Percentiles rank a stretch among this genome's conserved stretches.
Conservation (phyloP, 169 alveolate species). For the Babesia bigemina region DNA sequence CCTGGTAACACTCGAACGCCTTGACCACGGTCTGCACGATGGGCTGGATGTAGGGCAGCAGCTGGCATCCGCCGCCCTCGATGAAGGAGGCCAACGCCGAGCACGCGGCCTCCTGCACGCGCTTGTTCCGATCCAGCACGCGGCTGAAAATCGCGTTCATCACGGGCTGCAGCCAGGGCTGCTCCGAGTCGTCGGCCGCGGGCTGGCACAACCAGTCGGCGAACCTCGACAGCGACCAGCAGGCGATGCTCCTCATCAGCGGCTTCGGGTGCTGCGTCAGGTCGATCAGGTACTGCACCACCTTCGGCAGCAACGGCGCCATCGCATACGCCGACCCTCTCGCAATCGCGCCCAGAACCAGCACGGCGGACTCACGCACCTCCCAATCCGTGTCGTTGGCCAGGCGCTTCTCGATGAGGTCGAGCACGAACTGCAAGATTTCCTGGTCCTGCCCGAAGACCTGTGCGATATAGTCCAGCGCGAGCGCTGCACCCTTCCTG, state of each 20-base stretch:
- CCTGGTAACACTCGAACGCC: slow-evolving; percentile 81
- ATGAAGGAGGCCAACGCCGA: slow-evolving; percentile 88
- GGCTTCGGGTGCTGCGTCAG: slow-evolving; percentile 82
- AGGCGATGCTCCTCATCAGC: slow-evolving; percentile 87
- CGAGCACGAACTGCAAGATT: slow-evolving; percentile 79
- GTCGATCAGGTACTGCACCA: slow-evolving; percentile 76
- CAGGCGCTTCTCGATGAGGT: slow-evolving; percentile 73
- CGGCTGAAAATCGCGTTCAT: slow-evolving; percentile 71
- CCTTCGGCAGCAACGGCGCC: slow-evolving; percentile 84
- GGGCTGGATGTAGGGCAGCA: slow-evolving; percentile 75
- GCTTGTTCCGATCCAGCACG: slow-evolving; percentile 85
- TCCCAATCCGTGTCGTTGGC: slow-evolving; percentile 83
- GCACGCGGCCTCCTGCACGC: slow-evolving; percentile 94
- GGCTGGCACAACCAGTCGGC: slow-evolving; percentile 82
- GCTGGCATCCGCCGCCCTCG: slow-evolving; percentile 77
- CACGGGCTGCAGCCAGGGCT: slow-evolving; percentile 65
- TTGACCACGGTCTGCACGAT: slow-evolving; percentile 74
- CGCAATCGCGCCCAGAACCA: slow-evolving; percentile 90
- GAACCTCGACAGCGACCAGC: slow-evolving; percentile 89
- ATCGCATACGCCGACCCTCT: slow-evolving; percentile 84
- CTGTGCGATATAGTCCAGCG: slow-evolving; percentile 78
- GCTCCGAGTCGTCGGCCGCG: slow-evolving; percentile 42
- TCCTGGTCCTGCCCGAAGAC: slow-evolving; percentile 77
- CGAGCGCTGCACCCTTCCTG: slow-evolving; percentile 86
- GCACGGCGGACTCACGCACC: slow-evolving; percentile 85